A percentile compares a stretch with the other conserved stretches of the same genome.
Conservation (phyloP, 441 rosid species). For the Eruca vesicaria region DNA sequence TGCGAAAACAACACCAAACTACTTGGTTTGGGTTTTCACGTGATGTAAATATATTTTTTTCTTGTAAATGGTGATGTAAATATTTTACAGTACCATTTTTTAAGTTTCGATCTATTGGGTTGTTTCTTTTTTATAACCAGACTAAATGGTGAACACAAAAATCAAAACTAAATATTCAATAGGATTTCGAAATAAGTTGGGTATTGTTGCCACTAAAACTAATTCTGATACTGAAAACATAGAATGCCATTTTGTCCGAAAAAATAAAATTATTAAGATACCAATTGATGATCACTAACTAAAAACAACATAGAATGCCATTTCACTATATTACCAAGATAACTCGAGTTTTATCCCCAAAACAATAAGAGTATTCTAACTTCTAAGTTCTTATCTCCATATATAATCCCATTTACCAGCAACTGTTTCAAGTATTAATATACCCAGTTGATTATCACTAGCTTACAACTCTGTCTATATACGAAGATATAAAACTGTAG, state of each 20-base stretch:
- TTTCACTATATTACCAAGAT: neutral
- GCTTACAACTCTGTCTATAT: slow-evolving; percentile 15
- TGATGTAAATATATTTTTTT: too few species aligned
- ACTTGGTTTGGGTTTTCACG: neutral
- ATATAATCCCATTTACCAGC: neutral
- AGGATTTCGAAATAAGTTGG: neutral
- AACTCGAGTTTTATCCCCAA: neutral
- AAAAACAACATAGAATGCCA: too few species aligned
- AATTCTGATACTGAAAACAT: neutral
- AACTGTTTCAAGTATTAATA: slow-evolving; percentile 1
- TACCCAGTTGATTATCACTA: slow-evolving; percentile 2
- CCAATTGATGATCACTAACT: too few species aligned
- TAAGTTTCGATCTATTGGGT: neutral
- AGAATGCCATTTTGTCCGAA: too few species aligned
- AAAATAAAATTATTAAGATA: too few species aligned
- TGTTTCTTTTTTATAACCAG: neutral
- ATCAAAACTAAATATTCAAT: neutral
- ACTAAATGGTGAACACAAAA: neutral
- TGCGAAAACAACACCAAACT: neutral
- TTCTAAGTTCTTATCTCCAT: neutral
- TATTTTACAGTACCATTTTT: neutral
- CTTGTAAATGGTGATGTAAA: too few species aligned
- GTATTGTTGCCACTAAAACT: neutral
- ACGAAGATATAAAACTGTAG: neutral
- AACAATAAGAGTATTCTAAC: neutral